phyloP scores from a whole-genome alignment of 441 rosid genomes.

The Populus hybrid region DNA sequence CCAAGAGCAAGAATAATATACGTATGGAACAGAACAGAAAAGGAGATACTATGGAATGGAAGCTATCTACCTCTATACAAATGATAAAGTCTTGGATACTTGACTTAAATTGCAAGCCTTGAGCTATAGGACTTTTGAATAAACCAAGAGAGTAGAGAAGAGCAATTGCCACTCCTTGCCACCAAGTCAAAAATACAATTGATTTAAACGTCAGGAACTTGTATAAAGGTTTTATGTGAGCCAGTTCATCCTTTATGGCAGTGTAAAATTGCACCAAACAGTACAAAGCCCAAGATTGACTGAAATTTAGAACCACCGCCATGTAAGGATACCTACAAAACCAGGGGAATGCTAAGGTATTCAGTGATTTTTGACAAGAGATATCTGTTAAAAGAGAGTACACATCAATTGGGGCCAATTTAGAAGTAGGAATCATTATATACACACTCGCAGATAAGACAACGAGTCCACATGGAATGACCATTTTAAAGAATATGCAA shows the following conservation, averaged over 20 bases:
- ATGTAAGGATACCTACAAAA: slow-evolving; percentile 87
- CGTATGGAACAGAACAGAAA: background rate
- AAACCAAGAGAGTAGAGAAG: slow-evolving; percentile 77
- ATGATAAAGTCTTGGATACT: slow-evolving; percentile 96
- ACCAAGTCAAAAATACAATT: slow-evolving; percentile 97
- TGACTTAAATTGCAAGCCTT: slow-evolving; percentile 83
- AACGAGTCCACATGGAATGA: background rate
- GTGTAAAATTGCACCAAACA: slow-evolving; percentile 94
- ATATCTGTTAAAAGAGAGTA: background rate
- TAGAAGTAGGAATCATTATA: background rate
- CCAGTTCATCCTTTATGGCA: slow-evolving; percentile 86
- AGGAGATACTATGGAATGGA: slow-evolving; percentile 3
- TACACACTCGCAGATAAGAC: background rate
- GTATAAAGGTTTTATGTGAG: slow-evolving; percentile 89
- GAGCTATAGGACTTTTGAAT: slow-evolving; percentile 80
- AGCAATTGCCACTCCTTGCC: slow-evolving; percentile 99
- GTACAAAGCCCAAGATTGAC: slow-evolving; percentile 98
- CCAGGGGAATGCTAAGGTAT: slow-evolving; percentile 11
- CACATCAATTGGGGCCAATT: background rate
- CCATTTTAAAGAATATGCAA: background rate
- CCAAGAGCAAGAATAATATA: background rate
- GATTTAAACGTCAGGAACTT: slow-evolving; percentile 95
- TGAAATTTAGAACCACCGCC: slow-evolving; percentile 94
- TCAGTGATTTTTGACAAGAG: background rate
- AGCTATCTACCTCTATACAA: slow-evolving; percentile 90